Base-by-base conservation (phyloP, 2,329 filamentous ascomycete genomes). In the Paecilomyces dactylethromorphus region DNA sequence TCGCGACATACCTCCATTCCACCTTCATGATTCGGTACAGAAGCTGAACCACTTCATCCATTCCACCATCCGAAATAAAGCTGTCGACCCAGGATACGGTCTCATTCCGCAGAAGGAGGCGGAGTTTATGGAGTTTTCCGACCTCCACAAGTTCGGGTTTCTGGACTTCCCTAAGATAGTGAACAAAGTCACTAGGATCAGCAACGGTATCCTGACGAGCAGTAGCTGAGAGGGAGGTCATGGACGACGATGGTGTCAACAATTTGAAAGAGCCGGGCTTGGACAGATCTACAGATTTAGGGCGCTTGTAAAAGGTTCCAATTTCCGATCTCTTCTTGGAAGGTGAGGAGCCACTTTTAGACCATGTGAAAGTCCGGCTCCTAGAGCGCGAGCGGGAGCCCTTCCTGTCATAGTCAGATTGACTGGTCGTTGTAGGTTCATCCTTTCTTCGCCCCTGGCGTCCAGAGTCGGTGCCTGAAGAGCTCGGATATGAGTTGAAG, bases 31-130 rank as follows among this genome's bases (percentile, higher is more conserved):
- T 96, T n/a, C 93, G 86, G 73, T 96, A 88, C 54, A 97, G 80
- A 57, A 97, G 78, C 45, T 84, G 86, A 35, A 97, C 89, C 62
- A 97, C 90, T 73, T 97, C 91, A 64, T 89, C 85, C 92, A 97
- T 96, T 21, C 94, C 94, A 15, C 91, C 92, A 63, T 92, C 87
- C 49, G 86, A 83, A 66, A 97, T 91, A 71, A 97, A 99, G 12
- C 87, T 84, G 70, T 97, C 91, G 2, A 95, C 95, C 94, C 94
- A 99, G 12, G 89, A 85, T 5, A 99, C 91, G 0, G 93, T 96
- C 78, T 99, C 94, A 69, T 97, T 97, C 18, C 94, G 87, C 56
- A 99, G 81, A 56, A 97, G 78, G 21, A 97, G 82, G 13, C 93
- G 86, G 53, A 99, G 82, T 76, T 97, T 97, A 77, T 97, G 94